Conservation (phyloP, 2,329 filamentous ascomycete species). For the Alternaria gansuensis region DNA sequence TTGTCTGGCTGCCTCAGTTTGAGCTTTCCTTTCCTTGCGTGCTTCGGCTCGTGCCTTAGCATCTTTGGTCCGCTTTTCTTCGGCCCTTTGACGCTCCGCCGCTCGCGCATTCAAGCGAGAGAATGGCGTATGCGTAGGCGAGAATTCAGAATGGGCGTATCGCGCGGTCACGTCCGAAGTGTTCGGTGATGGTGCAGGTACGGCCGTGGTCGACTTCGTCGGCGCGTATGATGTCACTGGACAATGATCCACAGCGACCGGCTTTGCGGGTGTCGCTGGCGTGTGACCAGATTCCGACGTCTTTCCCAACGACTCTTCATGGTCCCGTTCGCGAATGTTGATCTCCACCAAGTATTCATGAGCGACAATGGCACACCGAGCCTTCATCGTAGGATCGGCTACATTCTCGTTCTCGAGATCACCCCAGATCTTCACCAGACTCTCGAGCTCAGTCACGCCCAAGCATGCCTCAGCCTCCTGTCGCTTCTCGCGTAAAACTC, state of each 20-base stretch:
- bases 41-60: constrained; percentile 8
- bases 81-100: constrained; percentile 9
- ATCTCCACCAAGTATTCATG: constrained; percentile 32
- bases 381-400: constrained; percentile 16
- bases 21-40: constrained; percentile 20
- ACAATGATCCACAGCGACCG: not conserved
- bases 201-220: not conserved
- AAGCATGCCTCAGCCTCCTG: constrained; percentile 21
- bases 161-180: not conserved
- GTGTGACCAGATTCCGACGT: constrained; percentile 20
- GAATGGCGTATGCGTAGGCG: not conserved
- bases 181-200: not conserved
- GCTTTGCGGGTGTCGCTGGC: constrained; percentile 1
- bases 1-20: constrained; percentile 22
- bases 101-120: not conserved
- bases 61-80: constrained; percentile 11
- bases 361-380: constrained; percentile 24
- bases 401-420: constrained; percentile 25
- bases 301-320: constrained; percentile 21
- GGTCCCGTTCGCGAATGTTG: constrained; percentile 16
- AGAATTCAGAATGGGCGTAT: not conserved
- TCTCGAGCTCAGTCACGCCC: constrained; percentile 17
- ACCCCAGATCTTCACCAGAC: constrained; percentile 25
- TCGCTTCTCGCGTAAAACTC: constrained; percentile 19
- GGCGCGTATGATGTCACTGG: not conserved